Evolutionary conservation across 805 yeast species (phyloP), one percentile per base, ranked within the genome.

Genomic region (Candida lessepsii): DNA sequence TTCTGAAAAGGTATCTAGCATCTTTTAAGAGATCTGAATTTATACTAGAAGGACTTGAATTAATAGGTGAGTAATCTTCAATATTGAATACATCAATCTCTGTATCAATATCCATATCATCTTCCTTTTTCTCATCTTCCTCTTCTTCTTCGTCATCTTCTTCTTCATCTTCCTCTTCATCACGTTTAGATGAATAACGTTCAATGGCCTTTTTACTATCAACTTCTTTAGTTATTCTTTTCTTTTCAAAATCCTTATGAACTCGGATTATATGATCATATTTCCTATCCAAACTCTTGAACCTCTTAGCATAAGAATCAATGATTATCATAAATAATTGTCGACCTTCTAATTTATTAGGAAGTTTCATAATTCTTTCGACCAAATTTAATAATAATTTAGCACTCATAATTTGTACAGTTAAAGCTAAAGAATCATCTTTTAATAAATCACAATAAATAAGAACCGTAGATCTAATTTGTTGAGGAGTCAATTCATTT

Each of bases 321-420:
- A 93, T 81, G 49, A 93, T 89, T 27, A 85, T 72, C 76, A 93
- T 78, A 64, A 89, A 77, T 39, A 95, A 67, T 58, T 88, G 95
- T 39, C 93, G 71, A 2, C 88, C 85, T 47, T 93, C 96, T 19
- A 78, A 75, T 49, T 86, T 86, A 39, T 85, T 84, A 29, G 86
- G 90, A 51, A 90, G 61, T 53, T 85, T 84, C 76, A 85, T 74
- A 28, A 93, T 84, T 31, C 95, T 70, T 50, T 95, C 99, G 15
- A 93, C 91, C 52, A 95, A 68, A 59, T 93, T 95, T 46, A 91
- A 63, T 23, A 93, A 63, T 23, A 93, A 68, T 61, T 90, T 91
- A 2, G 97, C 96, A 63, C 96, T 86, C 97, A 93, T 89, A 8
- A 90, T 86, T 60, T 95, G 98, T 26, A 90, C 96, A 5, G 95